These are phyloP conservation scores for Colletotrichum lindemuthianum DNA, from an alignment of 2,329 filamentous ascomycete species.

Conservation along the genomic window DNA sequence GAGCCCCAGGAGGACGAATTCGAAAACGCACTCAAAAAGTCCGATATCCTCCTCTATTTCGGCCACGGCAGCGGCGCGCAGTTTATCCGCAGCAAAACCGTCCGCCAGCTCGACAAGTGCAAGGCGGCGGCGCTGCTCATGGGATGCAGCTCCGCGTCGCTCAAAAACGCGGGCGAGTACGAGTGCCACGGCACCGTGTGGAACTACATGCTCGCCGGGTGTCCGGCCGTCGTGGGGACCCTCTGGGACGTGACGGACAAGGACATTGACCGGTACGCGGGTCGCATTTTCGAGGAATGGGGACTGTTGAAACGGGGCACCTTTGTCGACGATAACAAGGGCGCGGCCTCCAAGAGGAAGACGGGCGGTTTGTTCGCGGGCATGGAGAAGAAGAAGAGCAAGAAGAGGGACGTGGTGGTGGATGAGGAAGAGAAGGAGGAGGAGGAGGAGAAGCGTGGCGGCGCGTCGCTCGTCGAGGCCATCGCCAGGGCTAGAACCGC, in stretches of 20 bases:
- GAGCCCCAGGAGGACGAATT: conserved; percentile 83
- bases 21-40: conserved; percentile 69
- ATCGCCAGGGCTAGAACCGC: conserved; percentile 77
- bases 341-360: not conserved
- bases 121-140: conserved; percentile 85
- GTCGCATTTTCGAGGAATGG: conserved; percentile 84
- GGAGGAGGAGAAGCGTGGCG: conserved; percentile 44
- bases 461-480: conserved; percentile 78
- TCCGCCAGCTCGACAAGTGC: conserved; percentile 81
- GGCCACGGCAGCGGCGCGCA: conserved; percentile 95
- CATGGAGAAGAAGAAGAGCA: conserved; percentile 39
- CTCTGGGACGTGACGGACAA: conserved; percentile 98
- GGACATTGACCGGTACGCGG: conserved; percentile 94
- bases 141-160: conserved; percentile 88
- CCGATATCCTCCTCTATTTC: conserved; percentile 88
- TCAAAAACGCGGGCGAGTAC: conserved; percentile 85
- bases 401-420: conserved; percentile 44
- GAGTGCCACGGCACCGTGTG: conserved; percentile 91
- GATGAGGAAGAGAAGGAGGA: conserved; percentile 42
- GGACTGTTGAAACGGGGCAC: conserved; percentile 70
- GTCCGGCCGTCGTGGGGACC: conserved; percentile 88
- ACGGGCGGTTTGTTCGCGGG: too few relatives aligned
- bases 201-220: conserved; percentile 90
- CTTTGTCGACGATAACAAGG: conserved; percentile 42
- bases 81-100: conserved; percentile 86